Percentiles rank a stretch among this genome's conserved stretches.
These are phyloP conservation scores for Phytopythium montanum DNA, from an alignment of 352 stramenopile species.

Conservation along the genomic window DNA sequence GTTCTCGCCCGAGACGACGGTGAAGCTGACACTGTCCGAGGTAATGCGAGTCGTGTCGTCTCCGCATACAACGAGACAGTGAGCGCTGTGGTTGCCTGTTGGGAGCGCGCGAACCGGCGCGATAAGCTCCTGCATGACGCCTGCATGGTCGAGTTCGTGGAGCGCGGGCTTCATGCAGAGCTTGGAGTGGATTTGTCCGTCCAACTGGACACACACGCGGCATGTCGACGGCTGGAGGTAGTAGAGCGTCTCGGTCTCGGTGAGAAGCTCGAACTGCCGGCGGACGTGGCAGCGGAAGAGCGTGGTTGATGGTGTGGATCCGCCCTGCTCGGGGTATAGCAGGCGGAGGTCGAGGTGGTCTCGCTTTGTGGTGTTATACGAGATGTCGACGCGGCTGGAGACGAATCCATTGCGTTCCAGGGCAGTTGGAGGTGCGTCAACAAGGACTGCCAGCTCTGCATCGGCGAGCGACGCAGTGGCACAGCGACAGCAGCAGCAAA, in stretches of 20 bases:
- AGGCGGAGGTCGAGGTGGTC: neutral
- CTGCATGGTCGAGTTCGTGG: neutral
- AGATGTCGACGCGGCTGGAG: neutral
- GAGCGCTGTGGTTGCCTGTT: neutral
- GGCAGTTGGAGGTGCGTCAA: neutral
- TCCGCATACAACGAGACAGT: neutral
- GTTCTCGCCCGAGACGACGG: neutral
- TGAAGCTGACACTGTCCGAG: neutral
- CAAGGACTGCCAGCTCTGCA: neutral
- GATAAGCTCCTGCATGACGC: neutral
- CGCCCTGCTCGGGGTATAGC: constrained; percentile 1
- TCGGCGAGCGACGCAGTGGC: neutral
- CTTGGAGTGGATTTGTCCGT: neutral
- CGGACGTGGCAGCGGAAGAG: constrained; percentile 1
- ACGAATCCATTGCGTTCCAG: neutral
- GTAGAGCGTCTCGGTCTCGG: neutral
- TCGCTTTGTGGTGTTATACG: neutral
- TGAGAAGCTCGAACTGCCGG: neutral
- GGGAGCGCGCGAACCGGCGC: neutral
- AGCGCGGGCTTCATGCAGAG: neutral
- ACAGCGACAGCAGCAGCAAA: too few relatives aligned
- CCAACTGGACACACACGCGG: neutral
- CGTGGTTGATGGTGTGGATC: neutral
- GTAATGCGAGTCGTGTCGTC: neutral
- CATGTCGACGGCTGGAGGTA: neutral